These are phyloP conservation scores for Urochloa ruziziensis DNA, from an alignment of 176 grass and related monocot species.

Conservation along the genomic window DNA sequence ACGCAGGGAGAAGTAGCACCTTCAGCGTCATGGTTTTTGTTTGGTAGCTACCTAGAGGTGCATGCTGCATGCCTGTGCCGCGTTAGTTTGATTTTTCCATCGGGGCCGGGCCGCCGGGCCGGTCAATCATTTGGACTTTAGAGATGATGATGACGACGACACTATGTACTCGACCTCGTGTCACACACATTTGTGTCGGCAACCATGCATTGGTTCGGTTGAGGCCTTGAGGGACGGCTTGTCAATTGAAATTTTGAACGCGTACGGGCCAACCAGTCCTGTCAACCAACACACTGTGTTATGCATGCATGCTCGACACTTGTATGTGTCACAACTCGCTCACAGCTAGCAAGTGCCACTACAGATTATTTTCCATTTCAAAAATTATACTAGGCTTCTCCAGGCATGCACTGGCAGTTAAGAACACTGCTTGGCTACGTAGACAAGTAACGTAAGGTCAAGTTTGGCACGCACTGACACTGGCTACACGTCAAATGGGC, in stretches of 20 bases:
- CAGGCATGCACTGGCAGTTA: neutral
- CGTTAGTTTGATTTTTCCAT: slow-evolving; percentile 24
- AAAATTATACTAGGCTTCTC: neutral
- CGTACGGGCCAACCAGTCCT: neutral
- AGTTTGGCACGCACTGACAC: slow-evolving; percentile 5
- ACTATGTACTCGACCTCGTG: neutral
- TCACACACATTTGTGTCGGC: slow-evolving; percentile 9
- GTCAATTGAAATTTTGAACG: slow-evolving; percentile 5
- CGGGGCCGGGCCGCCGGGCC: too few species aligned
- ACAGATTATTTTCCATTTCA: neutral
- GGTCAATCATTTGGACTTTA: slow-evolving; percentile 49
- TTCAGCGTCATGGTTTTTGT: slow-evolving; percentile 10
- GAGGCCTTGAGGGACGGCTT: neutral
- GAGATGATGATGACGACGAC: neutral
- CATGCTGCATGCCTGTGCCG: too few species aligned
- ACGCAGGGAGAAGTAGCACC: neutral
- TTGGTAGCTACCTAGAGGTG: slow-evolving; percentile 3
- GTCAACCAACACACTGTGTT: neutral
- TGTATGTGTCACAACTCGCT: neutral
- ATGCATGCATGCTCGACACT: neutral
- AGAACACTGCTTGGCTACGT: neutral
- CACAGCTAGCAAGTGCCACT: neutral
- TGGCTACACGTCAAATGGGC: slow-evolving; percentile 8
- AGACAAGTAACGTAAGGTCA: slow-evolving; percentile 2
- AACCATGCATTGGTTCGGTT: neutral